These are phyloP conservation scores for Suillus clintonianus DNA, from an alignment of 768 basidiomycete genomes.

Conservation along the genomic window DNA sequence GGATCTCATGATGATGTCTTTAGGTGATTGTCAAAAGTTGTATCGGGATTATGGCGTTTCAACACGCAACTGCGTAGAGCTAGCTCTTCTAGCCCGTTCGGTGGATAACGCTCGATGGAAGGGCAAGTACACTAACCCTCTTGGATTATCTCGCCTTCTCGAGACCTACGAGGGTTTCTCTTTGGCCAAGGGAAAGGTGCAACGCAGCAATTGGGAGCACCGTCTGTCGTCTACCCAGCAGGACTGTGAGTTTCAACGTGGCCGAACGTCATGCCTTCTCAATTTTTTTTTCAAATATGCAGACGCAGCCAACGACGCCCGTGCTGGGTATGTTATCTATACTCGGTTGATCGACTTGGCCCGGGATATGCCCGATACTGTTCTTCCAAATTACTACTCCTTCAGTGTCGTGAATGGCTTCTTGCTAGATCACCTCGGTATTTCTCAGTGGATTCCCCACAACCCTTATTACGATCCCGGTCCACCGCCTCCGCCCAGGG, in stretches of 20 bases:
- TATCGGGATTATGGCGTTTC: slow-evolving; percentile 45
- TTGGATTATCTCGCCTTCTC: slow-evolving; percentile 69
- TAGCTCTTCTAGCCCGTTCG: slow-evolving; percentile 66
- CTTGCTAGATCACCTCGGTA: slow-evolving; percentile 40
- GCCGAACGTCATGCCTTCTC: background rate
- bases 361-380: slow-evolving; percentile 32
- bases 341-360: slow-evolving; percentile 47
- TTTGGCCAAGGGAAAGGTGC: slow-evolving; percentile 60
- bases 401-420: slow-evolving; percentile 55
- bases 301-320: slow-evolving; percentile 78
- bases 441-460: slow-evolving; percentile 48
- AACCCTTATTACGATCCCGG: slow-evolving; percentile 78
- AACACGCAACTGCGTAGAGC: slow-evolving; percentile 61
- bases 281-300: slow-evolving; percentile 2
- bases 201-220: slow-evolving; percentile 71
- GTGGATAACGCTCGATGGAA: slow-evolving; percentile 76
- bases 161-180: slow-evolving; percentile 56
- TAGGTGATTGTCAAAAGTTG: slow-evolving; percentile 72
- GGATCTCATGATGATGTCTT: slow-evolving; percentile 6
- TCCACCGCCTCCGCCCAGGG: slow-evolving; percentile 55
- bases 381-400: slow-evolving; percentile 49
- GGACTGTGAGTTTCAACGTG: slow-evolving; percentile 51
- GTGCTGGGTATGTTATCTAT: slow-evolving; percentile 61
- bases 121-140: slow-evolving; percentile 58
- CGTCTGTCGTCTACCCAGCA: slow-evolving; percentile 46